A percentile compares a stretch with the other conserved stretches of the same genome.
phyloP scores from a whole-genome alignment of 2,329 filamentous ascomycete species.

The Penicillium sp. region DNA sequence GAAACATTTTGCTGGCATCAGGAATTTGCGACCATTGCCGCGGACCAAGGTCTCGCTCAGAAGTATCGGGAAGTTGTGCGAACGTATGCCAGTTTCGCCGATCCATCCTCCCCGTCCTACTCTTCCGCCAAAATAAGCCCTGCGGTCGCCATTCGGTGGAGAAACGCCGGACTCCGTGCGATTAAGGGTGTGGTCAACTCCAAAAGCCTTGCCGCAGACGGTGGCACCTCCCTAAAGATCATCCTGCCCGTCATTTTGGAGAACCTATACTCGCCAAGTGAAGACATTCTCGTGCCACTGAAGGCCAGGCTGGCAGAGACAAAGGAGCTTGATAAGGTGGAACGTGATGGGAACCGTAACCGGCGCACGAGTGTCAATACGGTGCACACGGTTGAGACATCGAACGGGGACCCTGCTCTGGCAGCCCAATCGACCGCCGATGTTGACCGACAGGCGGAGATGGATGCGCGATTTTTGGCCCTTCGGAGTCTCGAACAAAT shows the following conservation, averaged over 20 bases:
- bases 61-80: conserved; percentile 81
- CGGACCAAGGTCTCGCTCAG: conserved; percentile 76
- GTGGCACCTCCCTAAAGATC: conserved; percentile 71
- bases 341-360: conserved; percentile 61
- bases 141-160: conserved; percentile 76
- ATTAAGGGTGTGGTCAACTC: conserved; percentile 78
- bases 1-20: conserved; percentile 86
- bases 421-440: conserved; percentile 78
- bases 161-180: conserved; percentile 70
- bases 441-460: conserved; percentile 83
- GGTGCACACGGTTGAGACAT: conserved; percentile 68
- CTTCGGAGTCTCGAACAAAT: conserved; percentile 84
- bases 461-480: conserved; percentile 81
- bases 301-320: conserved; percentile 65
- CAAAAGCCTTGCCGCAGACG: conserved; percentile 72
- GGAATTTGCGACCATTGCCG: conserved; percentile 78
- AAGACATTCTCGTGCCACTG: conserved; percentile 67
- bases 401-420: conserved; percentile 62
- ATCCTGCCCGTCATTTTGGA: conserved; percentile 83
- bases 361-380: conserved; percentile 78
- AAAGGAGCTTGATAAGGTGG: conserved; percentile 68
- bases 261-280: conserved; percentile 68
- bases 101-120: conserved; percentile 52
- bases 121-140: conserved; percentile 60
- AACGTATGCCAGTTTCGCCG: conserved; percentile 76